Conservation (phyloP, 2,329 filamentous ascomycete species). For the Aspergillus terreus region DNA sequence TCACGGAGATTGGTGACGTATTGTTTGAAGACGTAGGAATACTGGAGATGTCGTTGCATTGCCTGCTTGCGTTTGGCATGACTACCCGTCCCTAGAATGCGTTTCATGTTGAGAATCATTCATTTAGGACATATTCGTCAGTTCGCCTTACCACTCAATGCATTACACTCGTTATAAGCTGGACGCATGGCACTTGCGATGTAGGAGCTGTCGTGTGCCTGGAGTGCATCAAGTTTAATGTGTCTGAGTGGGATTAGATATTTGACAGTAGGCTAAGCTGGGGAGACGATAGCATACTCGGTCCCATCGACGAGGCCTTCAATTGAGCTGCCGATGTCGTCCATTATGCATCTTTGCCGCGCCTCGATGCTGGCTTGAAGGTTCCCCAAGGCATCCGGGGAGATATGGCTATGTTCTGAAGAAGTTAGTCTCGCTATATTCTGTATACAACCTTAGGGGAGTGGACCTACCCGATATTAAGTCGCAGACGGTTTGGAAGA, state of each 20-base stretch:
- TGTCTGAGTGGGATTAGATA: not conserved
- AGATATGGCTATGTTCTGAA: slow-evolving; percentile 1
- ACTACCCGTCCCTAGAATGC: slow-evolving; percentile 1
- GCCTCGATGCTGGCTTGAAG: not conserved
- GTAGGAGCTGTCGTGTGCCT: slow-evolving; percentile 10
- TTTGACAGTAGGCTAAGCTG: not conserved
- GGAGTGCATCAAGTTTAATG: slow-evolving; percentile 4
- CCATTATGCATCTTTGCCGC: slow-evolving; percentile 3
- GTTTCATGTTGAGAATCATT: not conserved
- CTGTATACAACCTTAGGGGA: too few relatives aligned
- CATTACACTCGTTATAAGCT: slow-evolving; percentile 8
- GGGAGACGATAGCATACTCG: not conserved
- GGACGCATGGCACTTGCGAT: slow-evolving; percentile 10
- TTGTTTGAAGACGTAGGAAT: not conserved
- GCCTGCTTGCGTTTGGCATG: slow-evolving; percentile 5
- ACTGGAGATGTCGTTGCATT: not conserved
- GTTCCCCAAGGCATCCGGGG: slow-evolving; percentile 1
- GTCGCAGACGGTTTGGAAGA: not conserved
- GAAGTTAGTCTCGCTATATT: not conserved
- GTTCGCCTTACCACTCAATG: slow-evolving; percentile 4
- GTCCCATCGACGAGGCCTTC: not conserved
- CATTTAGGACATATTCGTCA: not conserved
- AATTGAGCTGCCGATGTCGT: not conserved
- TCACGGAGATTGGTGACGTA: not conserved
- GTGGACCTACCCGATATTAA: not conserved